phyloP scores from a whole-genome alignment of 306 rosid genomes.

The Fagus crenata region DNA sequence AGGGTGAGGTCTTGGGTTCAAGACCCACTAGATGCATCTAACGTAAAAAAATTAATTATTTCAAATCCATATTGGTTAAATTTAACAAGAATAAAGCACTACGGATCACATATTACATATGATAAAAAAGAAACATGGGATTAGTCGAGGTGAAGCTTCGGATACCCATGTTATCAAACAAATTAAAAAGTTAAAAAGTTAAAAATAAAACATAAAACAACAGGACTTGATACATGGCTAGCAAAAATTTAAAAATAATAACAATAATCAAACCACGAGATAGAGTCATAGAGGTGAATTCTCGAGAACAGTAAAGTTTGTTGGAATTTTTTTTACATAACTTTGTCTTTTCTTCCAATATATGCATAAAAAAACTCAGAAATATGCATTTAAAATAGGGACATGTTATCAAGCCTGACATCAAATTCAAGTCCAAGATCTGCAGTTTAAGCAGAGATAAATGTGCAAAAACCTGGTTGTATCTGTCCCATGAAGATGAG shows the following conservation, averaged over 20 bases:
- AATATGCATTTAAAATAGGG: neutral
- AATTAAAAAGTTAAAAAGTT: too few species aligned
- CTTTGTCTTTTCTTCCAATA: neutral
- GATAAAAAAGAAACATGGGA: too few species aligned
- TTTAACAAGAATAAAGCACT: neutral
- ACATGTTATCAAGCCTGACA: neutral
- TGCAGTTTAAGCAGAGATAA: neutral
- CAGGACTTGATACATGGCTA: neutral
- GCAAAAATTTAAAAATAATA: neutral
- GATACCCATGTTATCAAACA: too few species aligned
- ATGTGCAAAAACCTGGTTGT: constrained; percentile 52
- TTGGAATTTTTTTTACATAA: neutral
- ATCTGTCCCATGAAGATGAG: constrained; percentile 94
- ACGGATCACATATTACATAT: neutral
- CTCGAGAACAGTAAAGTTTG: neutral
- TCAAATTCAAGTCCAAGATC: neutral
- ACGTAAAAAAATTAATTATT: neutral
- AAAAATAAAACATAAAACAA: neutral
- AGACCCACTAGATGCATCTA: neutral
- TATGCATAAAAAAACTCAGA: neutral
- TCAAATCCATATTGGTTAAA: neutral
- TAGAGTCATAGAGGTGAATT: neutral
- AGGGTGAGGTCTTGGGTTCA: neutral
- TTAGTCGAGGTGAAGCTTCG: too few species aligned
- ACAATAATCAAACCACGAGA: neutral